Evolutionary conservation across 768 basidiomycete species (phyloP).

Genomic region (Russula emetica): DNA sequence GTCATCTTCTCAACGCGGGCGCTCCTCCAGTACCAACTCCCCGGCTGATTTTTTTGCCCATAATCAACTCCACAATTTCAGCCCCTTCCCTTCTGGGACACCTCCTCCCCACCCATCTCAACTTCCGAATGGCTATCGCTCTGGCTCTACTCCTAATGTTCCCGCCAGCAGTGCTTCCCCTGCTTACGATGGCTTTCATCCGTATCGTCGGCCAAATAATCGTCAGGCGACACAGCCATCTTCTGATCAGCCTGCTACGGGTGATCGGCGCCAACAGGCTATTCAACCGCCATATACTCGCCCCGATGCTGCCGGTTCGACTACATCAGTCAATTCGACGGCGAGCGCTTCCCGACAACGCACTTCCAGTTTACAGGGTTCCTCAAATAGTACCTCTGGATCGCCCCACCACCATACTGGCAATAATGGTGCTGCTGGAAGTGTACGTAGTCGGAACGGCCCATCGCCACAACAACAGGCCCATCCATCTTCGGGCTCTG

Average conservation of each 20-base stretch:
- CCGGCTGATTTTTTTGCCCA: constrained; percentile 56
- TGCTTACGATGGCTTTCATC: constrained; percentile 62
- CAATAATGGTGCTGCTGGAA: constrained; percentile 27
- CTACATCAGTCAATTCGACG: constrained; percentile 70
- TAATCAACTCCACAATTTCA: constrained; percentile 50
- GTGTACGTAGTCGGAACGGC: constrained; percentile 26
- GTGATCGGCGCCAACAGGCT: constrained; percentile 48
- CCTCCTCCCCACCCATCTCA: constrained; percentile 56
- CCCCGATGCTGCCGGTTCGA: constrained; percentile 73
- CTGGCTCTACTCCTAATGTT: constrained; percentile 33
- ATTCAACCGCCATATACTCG: constrained; percentile 78
- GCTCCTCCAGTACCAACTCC: constrained; percentile 38
- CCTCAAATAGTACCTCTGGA: constrained; percentile 37
- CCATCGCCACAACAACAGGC: constrained; percentile 26
- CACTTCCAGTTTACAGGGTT: constrained; percentile 68
- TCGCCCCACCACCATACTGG: constrained; percentile 32
- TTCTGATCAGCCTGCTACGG: constrained; percentile 30
- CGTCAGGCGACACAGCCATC: constrained; percentile 34
- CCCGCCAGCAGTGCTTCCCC: constrained; percentile 38
- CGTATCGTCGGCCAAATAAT: constrained; percentile 65
- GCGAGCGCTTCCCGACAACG: constrained; percentile 53
- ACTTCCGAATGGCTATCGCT: constrained; percentile 42
- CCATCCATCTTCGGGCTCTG: constrained; percentile 15
- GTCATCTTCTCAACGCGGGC: constrained; percentile 39
- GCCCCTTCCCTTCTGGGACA: constrained; percentile 65